Conservation (phyloP, 2,329 filamentous ascomycete genomes). For the Exophiala mesophila region DNA sequence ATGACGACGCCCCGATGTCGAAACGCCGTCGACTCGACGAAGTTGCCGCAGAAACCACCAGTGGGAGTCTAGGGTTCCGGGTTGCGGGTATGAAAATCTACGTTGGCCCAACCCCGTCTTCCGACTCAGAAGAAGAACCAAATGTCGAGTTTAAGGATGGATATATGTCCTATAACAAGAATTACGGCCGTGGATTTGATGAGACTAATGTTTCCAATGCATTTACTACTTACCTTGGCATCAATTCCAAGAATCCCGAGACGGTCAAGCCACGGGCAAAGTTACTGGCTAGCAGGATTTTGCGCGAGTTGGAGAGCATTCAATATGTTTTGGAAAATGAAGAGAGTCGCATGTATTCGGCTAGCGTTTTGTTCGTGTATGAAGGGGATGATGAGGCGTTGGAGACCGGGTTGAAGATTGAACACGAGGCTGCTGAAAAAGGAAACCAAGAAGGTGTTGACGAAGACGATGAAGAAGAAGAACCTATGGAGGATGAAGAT, state of each 20-base stretch:
- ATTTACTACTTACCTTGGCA: conserved; percentile 52
- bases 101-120: conserved; percentile 47
- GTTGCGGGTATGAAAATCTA: conserved; percentile 64
- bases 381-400: conserved; percentile 58
- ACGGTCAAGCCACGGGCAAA: conserved; percentile 38
- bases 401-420: conserved; percentile 43
- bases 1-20: conserved; percentile 58
- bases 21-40: conserved; percentile 21
- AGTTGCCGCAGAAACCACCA: conserved; percentile 17
- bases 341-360: conserved; percentile 64
- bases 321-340: conserved; percentile 48
- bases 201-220: conserved; percentile 51
- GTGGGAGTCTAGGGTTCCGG: conserved; percentile 53
- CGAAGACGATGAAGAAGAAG: conserved; percentile 33
- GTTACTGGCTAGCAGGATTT: conserved; percentile 39
- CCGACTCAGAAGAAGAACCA: conserved; percentile 35
- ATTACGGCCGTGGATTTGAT: conserved; percentile 58
- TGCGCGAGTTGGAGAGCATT: conserved; percentile 39
- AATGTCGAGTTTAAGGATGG: conserved; percentile 38
- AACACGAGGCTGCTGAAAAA: conserved; percentile 32
- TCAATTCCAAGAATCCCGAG: conserved; percentile 22
- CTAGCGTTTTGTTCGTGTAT: conserved; percentile 61
- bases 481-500: conserved; percentile 40
- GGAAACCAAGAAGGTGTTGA: conserved; percentile 41
- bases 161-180: conserved; percentile 60